phyloP scores from a whole-genome alignment of 495 filamentous ascomycete genomes.

The Hyphodiscus hymeniophilus region DNA sequence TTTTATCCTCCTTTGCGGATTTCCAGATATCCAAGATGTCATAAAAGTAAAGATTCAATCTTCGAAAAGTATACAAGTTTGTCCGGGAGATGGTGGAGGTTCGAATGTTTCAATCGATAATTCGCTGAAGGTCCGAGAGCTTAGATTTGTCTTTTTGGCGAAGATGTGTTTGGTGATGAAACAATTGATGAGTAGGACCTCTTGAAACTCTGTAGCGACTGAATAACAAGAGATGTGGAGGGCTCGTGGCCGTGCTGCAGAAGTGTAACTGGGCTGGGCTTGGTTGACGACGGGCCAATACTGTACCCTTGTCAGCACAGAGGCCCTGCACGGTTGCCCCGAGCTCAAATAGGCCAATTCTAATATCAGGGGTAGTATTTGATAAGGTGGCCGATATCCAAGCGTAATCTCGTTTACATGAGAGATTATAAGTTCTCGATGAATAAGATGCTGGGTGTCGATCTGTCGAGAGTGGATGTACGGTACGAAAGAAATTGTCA shows the following conservation, averaged over 20 bases:
- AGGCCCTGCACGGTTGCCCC: not conserved
- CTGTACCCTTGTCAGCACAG: not conserved
- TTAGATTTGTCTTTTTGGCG: too few relatives aligned
- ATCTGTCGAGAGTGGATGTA: not conserved
- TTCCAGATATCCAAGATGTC: slow-evolving; percentile 5
- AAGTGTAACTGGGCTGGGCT: too few relatives aligned
- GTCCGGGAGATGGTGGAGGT: too few relatives aligned
- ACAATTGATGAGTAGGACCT: slow-evolving; percentile 1
- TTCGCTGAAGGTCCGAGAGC: too few relatives aligned
- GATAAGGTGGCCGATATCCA: not conserved
- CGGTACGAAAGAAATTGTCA: not conserved
- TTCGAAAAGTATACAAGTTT: not conserved
- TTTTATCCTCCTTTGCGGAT: not conserved
- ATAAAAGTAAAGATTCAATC: not conserved
- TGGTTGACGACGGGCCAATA: too few relatives aligned
- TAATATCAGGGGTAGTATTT: not conserved
- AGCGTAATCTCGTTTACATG: too few relatives aligned
- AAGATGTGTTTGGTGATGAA: too few relatives aligned
- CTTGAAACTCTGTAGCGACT: slow-evolving; percentile 18
- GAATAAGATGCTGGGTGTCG: not conserved
- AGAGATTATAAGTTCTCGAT: too few relatives aligned
- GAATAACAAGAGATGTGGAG: slow-evolving; percentile 4
- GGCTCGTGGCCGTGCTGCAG: slow-evolving; percentile 10
- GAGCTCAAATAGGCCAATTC: not conserved
- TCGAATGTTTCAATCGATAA: too few relatives aligned